A percentile compares a stretch with the other conserved stretches of the same genome.
These are phyloP conservation scores for Rehmannia glutinosa DNA, from an alignment of 257 asterid genomes.

Conservation along the genomic window DNA sequence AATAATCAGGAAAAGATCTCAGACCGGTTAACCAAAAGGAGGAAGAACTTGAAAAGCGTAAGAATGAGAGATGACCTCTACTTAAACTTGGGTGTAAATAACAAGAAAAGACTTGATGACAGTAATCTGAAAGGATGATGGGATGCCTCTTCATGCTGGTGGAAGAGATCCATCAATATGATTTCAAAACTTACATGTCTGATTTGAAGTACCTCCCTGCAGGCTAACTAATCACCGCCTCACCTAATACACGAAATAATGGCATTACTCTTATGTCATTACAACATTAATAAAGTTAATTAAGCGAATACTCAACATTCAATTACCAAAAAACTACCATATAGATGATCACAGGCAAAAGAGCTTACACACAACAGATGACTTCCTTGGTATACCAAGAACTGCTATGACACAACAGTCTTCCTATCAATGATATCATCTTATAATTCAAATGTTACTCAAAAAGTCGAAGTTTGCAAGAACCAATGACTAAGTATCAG, in stretches of 20 bases:
- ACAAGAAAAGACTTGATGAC: slow-evolving; percentile 29
- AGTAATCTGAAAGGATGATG: slow-evolving; percentile 31
- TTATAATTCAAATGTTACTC: not conserved
- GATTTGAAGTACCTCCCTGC: slow-evolving; percentile 19
- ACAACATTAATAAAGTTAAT: not conserved
- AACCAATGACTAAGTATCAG: not conserved
- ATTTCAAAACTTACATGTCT: slow-evolving; percentile 19
- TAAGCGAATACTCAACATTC: not conserved
- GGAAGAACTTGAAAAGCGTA: slow-evolving; percentile 29
- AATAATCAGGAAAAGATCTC: slow-evolving; percentile 83
- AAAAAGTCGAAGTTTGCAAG: not conserved
- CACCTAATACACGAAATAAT: slow-evolving; percentile 32
- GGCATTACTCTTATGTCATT: not conserved
- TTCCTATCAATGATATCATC: not conserved
- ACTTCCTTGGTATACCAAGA: not conserved
- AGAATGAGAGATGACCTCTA: slow-evolving; percentile 26
- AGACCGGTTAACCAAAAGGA: slow-evolving; percentile 27
- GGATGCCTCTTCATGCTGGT: slow-evolving; percentile 62
- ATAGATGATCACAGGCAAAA: not conserved
- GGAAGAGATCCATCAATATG: slow-evolving; percentile 48
- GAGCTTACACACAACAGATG: not conserved
- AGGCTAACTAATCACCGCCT: slow-evolving; percentile 32
- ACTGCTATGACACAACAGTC: not conserved
- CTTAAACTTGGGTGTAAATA: slow-evolving; percentile 26
- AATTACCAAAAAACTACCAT: not conserved